Base-by-base conservation (phyloP, 1,139 yeast genomes). In the Candida pseudoviswanathii region DNA sequence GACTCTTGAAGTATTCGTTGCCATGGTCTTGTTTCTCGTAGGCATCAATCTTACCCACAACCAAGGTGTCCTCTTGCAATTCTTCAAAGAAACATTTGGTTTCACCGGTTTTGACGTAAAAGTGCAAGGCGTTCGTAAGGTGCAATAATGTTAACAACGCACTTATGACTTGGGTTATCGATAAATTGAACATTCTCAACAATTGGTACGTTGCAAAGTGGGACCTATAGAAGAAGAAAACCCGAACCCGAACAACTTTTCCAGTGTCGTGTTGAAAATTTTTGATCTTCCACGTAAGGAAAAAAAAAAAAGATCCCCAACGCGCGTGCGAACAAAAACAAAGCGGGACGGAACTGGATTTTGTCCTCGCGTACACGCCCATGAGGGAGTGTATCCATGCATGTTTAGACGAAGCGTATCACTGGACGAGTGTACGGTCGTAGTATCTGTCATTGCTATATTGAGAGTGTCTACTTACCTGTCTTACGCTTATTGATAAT, bases 401-500 rank as follows among this genome's bases (percentile, higher is more conserved):
- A 46, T 46, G 26, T 41, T 43, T 25, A 21, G 32, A 24, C n/a
- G n/a, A n/a, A n/a, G n/a, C n/a, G n/a, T n/a, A n/a, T n/a, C n/a
- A n/a, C n/a, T n/a, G n/a, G n/a, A n/a, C n/a, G n/a, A n/a, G n/a
- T n/a, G n/a, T n/a, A n/a, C n/a, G n/a, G n/a, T n/a, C n/a, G n/a
- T n/a, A n/a, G n/a, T n/a, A n/a, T n/a, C n/a, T n/a, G n/a, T n/a
- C n/a, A n/a, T n/a, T n/a, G n/a, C n/a, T n/a, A n/a, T n/a, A n/a
- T n/a, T n/a, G 8, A 27, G 10, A 33, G 16, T 4, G 37, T 37
- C 46, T 51, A 54, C 39, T 51, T 55, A 47, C 54, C 62, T 27
- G 71, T 63, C 59, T 76, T 75, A 46, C 80, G 63, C 62, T 86
- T 87, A 55, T 76, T 83, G 5, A 86, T 76, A 41, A 86, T 70